Evolutionary conservation across 139 green algal species (phyloP).

Genomic region (Chlorella sp.): DNA sequence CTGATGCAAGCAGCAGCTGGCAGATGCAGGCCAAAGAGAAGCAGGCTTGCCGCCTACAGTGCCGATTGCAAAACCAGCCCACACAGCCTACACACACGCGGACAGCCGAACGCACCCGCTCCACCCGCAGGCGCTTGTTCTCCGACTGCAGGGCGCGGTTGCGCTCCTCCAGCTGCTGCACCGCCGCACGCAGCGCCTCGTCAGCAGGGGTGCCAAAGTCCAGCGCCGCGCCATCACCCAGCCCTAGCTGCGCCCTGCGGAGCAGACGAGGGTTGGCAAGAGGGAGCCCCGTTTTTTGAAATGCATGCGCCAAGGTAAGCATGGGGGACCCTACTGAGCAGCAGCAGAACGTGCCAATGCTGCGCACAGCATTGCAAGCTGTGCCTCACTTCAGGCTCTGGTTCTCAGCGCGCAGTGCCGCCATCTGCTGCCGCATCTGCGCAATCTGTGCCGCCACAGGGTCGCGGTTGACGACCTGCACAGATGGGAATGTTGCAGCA

Average conservation of each 20-base stretch:
- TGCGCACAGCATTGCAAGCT: too few relatives aligned
- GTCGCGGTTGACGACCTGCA: slow-evolving; percentile 84
- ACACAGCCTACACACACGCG: too few relatives aligned
- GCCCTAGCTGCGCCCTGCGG: slow-evolving; percentile 5
- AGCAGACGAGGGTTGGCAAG: background rate
- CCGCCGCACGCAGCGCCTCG: slow-evolving; percentile 37
- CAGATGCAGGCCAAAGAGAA: too few relatives aligned
- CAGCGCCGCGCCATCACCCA: background rate
- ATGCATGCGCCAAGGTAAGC: too few relatives aligned
- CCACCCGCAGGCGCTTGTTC: slow-evolving; percentile 61
- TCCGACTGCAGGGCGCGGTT: slow-evolving; percentile 63
- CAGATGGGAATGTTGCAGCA: too few relatives aligned
- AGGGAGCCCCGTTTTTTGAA: too few relatives aligned
- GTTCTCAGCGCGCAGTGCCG: slow-evolving; percentile 61
- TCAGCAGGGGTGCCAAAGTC: background rate
- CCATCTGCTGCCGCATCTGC: slow-evolving; percentile 80
- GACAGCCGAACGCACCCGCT: slow-evolving; percentile 59
- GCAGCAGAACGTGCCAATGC: background rate
- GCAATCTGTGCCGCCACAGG: slow-evolving; percentile 78
- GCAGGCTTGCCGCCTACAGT: too few relatives aligned
- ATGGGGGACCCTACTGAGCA: too few relatives aligned
- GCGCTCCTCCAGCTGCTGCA: slow-evolving; percentile 64
- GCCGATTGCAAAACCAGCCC: too few relatives aligned
- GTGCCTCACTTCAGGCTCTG: slow-evolving; percentile 40
- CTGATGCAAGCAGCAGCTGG: too few relatives aligned